Conservation (phyloP, 139 green algal species). For the Picocystis salinarum region DNA sequence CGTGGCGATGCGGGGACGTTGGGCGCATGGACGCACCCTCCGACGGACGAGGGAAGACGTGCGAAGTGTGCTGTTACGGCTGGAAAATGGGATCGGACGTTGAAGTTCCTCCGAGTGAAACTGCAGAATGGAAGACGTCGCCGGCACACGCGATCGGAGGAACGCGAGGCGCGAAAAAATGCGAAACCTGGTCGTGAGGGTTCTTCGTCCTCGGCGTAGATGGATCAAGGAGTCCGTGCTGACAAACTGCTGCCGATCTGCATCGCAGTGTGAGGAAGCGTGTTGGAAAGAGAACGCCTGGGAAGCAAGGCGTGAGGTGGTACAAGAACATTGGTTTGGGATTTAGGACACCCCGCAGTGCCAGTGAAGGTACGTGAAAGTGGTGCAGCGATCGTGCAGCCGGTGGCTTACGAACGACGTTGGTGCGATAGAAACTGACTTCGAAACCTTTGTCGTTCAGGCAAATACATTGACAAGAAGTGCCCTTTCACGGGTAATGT, state of each 20-base stretch:
- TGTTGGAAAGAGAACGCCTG: constrained; percentile 63
- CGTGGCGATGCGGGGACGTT: background rate
- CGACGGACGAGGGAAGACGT: background rate
- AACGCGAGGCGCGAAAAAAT: no score
- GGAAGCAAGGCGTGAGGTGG: constrained; percentile 70
- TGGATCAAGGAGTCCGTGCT: constrained; percentile 27
- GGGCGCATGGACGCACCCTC: background rate
- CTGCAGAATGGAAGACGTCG: constrained; percentile 1
- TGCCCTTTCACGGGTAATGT: constrained; percentile 99
- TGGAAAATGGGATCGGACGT: no score
- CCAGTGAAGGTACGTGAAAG: constrained; percentile 71
- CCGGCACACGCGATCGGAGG: no score
- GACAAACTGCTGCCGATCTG: no score
- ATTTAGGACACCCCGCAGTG: constrained; percentile 95
- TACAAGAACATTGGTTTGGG: constrained; percentile 91
- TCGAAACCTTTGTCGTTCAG: constrained; percentile 23
- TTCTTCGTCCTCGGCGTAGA: background rate
- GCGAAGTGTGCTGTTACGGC: background rate
- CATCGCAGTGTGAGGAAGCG: no score
- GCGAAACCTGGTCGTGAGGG: no score
- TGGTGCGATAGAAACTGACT: no score
- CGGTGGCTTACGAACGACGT: no score
- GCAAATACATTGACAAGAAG: constrained; percentile 99
- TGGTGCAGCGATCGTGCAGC: background rate
- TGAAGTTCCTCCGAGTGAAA: background rate